Conservation (phyloP, 192 early-diverging fungal genomes). For the Chytriomyces sp. region DNA sequence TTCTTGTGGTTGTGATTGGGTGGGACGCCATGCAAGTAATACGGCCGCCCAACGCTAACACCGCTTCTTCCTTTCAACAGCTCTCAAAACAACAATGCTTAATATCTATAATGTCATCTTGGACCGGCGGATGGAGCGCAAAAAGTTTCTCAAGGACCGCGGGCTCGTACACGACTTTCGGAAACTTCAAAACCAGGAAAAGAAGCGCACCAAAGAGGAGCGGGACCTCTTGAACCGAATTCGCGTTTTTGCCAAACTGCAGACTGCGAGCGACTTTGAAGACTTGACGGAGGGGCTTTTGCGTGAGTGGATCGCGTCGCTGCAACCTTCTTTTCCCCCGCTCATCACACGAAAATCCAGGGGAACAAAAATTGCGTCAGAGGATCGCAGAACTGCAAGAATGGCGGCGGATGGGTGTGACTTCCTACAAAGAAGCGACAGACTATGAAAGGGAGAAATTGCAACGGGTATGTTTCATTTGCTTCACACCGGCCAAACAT, state of each 20-base stretch:
- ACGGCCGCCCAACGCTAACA: too few relatives aligned
- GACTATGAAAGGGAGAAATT: conserved; percentile 66
- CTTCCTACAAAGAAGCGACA: conserved; percentile 68
- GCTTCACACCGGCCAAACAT: too few relatives aligned
- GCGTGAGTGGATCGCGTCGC: conserved; percentile 37
- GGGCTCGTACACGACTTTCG: conserved; percentile 55
- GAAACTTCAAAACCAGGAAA: conserved; percentile 67
- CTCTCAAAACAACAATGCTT: conserved; percentile 85
- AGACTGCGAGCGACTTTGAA: conserved; percentile 81
- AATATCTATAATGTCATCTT: conserved; percentile 92
- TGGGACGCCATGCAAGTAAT: conserved; percentile 3
- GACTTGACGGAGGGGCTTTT: conserved; percentile 72
- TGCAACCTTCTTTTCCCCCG: background rate
- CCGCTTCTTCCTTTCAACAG: conserved; percentile 38
- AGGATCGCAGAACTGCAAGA: conserved; percentile 86
- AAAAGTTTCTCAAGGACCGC: conserved; percentile 89
- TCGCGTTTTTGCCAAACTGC: conserved; percentile 86
- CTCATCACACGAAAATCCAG: conserved; percentile 30
- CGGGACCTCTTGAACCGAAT: conserved; percentile 77
- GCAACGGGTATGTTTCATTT: conserved; percentile 32
- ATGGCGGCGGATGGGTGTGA: conserved; percentile 87
- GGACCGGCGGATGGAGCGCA: conserved; percentile 77
- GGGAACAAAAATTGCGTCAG: conserved; percentile 76
- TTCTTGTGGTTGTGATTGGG: too few relatives aligned
- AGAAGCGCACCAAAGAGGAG: conserved; percentile 84